Evolutionary conservation across 805 yeast genomes (phyloP), one percentile per base, ranked within the genome.

Genomic region (Wickerhamiella allomyrinae): DNA sequence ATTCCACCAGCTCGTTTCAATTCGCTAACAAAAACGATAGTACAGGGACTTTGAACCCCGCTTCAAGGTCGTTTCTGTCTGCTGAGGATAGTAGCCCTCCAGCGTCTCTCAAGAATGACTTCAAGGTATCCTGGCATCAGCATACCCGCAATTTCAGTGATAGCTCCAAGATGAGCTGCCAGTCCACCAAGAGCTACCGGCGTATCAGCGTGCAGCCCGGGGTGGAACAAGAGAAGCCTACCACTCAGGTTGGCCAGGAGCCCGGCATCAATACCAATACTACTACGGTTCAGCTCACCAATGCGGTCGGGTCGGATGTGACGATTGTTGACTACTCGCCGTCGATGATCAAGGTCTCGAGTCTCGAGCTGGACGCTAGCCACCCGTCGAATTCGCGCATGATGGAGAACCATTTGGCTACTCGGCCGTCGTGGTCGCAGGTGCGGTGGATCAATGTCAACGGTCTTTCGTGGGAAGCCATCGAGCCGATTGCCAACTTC

Each of bases 391-490:
- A 46, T 40, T 38, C 45, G 35, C 14, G 45, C 50, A 37, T 45
- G 3, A 29, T 53, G 4, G 35, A 37, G 13, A 43, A 46, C 3
- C 55, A 57, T 0, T 45, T 74, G n/a, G 41, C 53, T 2, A 44
- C 43, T 7, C 52, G 66, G 29, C 76, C 77, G 1, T 29, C 44
- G 0, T 71, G 77, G 76, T 58, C 73, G 2, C 59, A 62, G 37
- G 73, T 73, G 1, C 56, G 77, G 13, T 72, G 78, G 78, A 60
- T 73, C 41, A 73, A 71, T 46, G 73, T 74, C 19, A 73, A 72
- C 51, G 79, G 79, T 0, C 56, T 74, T n/a, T 70, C 77, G 2
- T 72, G 77, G 77, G 78, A 73, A 41, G 75, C 76, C 7, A 67
- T 75, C 7, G 61, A 70, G 7, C 55, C 66, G 0, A 60, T 75